Percentiles rank a stretch among this genome's conserved stretches.
phyloP scores from a whole-genome alignment of 2,329 filamentous ascomycete species.

The Chaetomium strumarium region DNA sequence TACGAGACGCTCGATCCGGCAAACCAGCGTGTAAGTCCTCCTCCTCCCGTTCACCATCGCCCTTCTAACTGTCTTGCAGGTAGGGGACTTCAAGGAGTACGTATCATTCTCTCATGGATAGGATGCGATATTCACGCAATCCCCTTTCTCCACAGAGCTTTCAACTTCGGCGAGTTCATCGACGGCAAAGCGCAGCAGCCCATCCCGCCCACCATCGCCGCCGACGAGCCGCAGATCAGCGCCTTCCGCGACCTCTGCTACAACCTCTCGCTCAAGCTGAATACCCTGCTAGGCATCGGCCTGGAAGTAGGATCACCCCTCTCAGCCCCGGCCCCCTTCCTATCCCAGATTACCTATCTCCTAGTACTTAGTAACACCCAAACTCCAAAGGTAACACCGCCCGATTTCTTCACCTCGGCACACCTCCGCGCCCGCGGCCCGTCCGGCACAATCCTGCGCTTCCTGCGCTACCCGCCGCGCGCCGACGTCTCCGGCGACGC shows the following conservation, averaged over 20 bases:
- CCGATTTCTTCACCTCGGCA: conserved; percentile 50
- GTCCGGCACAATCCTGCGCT: conserved; percentile 57
- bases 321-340: not conserved
- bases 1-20: conserved; percentile 81
- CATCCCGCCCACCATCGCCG: conserved; percentile 58
- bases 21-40: conserved; percentile 60
- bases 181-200: conserved; percentile 67
- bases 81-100: conserved; percentile 85
- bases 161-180: conserved; percentile 82
- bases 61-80: conserved; percentile 37
- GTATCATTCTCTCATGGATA: conserved; percentile 15
- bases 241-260: conserved; percentile 68
- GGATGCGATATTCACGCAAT: not conserved
- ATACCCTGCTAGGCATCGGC: conserved; percentile 72
- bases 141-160: conserved; percentile 52
- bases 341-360: not conserved
- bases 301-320: conserved; percentile 48
- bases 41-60: not conserved
- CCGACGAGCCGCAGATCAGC: conserved; percentile 55
- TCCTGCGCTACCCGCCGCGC: conserved; percentile 66
- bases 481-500: conserved; percentile 34
- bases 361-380: not conserved
- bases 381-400: conserved; percentile 39
- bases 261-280: conserved; percentile 63
- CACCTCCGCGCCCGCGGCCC: conserved; percentile 40